Percentiles rank a stretch among this genome's conserved stretches.
Evolutionary conservation across 768 basidiomycete species (phyloP).

Genomic region (Boletellus emodensis): DNA sequence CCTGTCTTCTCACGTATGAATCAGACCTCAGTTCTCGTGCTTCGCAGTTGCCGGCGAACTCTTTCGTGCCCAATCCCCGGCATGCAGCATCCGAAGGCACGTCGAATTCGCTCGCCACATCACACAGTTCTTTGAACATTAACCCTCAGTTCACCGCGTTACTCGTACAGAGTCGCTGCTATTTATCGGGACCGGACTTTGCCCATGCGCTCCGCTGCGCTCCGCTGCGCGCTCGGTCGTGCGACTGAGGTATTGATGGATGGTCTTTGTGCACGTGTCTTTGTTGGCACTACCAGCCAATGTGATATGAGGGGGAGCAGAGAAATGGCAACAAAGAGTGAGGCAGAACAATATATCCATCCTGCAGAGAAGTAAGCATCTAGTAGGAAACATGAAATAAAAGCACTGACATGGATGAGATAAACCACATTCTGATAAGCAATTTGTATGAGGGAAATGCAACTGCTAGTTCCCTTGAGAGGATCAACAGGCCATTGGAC

Average conservation of each 20-base stretch:
- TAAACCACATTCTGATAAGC: too few species aligned
- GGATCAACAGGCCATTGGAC: too few species aligned
- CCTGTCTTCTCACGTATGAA: constrained; percentile 14
- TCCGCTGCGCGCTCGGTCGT: constrained; percentile 69
- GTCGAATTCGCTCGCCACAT: constrained; percentile 2
- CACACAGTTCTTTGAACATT: constrained; percentile 1
- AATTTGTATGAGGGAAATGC: too few species aligned
- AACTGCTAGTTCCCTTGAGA: too few species aligned
- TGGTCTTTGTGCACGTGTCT: constrained; percentile 63
- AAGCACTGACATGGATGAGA: too few species aligned
- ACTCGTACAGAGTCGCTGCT: constrained; percentile 61
- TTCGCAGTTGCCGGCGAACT: constrained; percentile 20
- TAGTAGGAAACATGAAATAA: too few species aligned
- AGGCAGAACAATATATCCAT: too few species aligned
- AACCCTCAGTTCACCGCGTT: constrained; percentile 53
- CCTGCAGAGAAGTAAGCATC: too few species aligned
- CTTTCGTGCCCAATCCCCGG: constrained; percentile 20
- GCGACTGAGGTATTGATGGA: constrained; percentile 62
- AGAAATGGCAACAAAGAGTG: too few species aligned
- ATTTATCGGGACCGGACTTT: constrained; percentile 69
- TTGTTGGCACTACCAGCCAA: constrained; percentile 35
- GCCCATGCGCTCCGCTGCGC: constrained; percentile 61
- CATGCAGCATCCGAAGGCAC: not conserved
- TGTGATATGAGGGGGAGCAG: too few species aligned
- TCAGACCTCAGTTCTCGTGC: constrained; percentile 23